Evolutionary conservation across 306 rosid genomes (phyloP).

Genomic region (Lithocarpus polystachyus): DNA sequence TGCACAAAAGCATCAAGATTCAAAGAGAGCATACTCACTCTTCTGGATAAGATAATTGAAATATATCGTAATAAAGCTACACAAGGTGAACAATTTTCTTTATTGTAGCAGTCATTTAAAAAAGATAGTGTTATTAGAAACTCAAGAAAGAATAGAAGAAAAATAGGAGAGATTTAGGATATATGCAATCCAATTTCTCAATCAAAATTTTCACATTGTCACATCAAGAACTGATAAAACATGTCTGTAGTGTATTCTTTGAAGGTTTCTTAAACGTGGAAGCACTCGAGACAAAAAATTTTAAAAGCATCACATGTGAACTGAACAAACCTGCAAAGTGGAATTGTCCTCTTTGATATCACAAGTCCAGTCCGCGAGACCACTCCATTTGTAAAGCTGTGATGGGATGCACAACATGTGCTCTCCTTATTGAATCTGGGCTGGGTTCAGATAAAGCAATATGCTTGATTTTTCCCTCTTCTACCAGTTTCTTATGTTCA

Average conservation of each 20-base stretch:
- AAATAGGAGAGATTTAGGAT: neutral
- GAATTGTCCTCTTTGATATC: conserved; percentile 67
- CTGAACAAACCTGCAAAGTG: conserved; percentile 57
- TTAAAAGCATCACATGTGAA: neutral
- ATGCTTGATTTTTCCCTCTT: conserved; percentile 67
- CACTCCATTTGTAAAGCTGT: conserved; percentile 72
- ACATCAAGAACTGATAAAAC: neutral
- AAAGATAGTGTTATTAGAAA: neutral
- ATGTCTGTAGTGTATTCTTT: neutral
- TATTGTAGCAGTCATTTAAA: neutral
- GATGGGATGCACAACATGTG: conserved; percentile 75
- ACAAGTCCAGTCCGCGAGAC: conserved; percentile 59
- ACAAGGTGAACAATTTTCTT: neutral
- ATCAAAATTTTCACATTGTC: neutral
- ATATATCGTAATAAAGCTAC: neutral
- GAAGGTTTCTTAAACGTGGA: no score
- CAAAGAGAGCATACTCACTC: neutral
- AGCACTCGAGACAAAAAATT: no score
- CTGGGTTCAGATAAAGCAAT: conserved; percentile 74
- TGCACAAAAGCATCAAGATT: neutral
- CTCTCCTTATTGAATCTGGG: conserved; percentile 71
- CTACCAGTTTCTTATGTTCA: conserved; percentile 71
- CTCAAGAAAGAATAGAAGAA: neutral
- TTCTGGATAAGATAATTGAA: neutral
- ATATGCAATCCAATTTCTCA: neutral